Evolutionary conservation across 108 stramenopile genomes (phyloP), one percentile per base, ranked within the genome.

Genomic region (Skeletonema costatum): DNA sequence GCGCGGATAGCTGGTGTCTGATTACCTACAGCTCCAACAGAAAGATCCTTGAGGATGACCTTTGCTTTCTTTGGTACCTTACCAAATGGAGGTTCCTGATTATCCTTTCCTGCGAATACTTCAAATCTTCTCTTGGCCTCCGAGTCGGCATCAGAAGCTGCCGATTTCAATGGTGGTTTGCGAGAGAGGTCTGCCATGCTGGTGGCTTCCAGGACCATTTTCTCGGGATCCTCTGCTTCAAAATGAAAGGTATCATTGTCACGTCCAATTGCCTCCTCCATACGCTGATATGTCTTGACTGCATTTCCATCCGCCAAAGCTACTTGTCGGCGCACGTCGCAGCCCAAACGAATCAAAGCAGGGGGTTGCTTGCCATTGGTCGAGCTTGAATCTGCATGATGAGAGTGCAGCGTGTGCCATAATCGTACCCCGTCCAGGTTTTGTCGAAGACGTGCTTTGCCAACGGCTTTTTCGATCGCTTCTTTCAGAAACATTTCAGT

Each of bases 351-450:
- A 13, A 95, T 74, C 21, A 71, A 51, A 14, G 92, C 69, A 8
- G 93, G 90, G 25, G 83, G 81, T 61, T 65, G 77, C 41, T 72
- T 39, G 36, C 71, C 51, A 25, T 64, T 67, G 38, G 11, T 56
- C 9, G 60, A 42, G 38, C 53, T 76, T 32, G 75, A 70, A 30
- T 71, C 68, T 25, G 66, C 66, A 11, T 66, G 59, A 32, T 70
- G 71, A 30, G 63, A 50, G 33, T 87, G 76, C 76, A 92, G 89
- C 32, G 86, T 79, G 71, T 95, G 89, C 90, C 89, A 92, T 39
- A 95, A 74, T 25, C 93, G 87, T 35, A 95, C 89, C 12, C 90
- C 93, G 60, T 95, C 91, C 25, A 95, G 53, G 65, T 95, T 95
- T 50, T 89, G 87, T 14, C 93, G 90, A 32, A 91, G 90, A 4